Evolutionary conservation across 2,329 filamentous ascomycete species (phyloP).

Genomic region (Pyricularia sp.): DNA sequence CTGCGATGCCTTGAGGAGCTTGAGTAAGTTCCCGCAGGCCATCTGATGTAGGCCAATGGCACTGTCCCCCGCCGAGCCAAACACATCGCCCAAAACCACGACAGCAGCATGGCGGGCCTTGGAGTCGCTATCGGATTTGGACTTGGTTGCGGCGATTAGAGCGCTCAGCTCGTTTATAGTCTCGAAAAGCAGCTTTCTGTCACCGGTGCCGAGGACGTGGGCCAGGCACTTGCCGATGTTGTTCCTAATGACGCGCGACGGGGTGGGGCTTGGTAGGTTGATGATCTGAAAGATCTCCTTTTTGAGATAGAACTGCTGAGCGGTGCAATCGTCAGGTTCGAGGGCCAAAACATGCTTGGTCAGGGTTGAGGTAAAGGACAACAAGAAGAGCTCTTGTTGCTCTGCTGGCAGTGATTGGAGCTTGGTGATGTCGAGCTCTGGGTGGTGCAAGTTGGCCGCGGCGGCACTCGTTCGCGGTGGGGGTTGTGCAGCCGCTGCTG

Average conservation of each 20-base stretch:
- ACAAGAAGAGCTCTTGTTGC: slow-evolving; percentile 89
- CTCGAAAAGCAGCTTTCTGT: slow-evolving; percentile 87
- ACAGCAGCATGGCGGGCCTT: slow-evolving; percentile 75
- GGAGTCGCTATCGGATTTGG: slow-evolving; percentile 64
- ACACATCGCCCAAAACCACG: slow-evolving; percentile 79
- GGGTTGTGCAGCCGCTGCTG: slow-evolving; percentile 6
- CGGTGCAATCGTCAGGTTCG: slow-evolving; percentile 68
- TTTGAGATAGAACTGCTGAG: slow-evolving; percentile 86
- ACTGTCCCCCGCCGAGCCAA: slow-evolving; percentile 87
- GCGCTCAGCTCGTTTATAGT: slow-evolving; percentile 80
- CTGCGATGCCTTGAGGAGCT: slow-evolving; percentile 69
- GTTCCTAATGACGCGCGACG: slow-evolving; percentile 82
- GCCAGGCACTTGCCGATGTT: slow-evolving; percentile 79
- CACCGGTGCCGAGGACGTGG: slow-evolving; percentile 73
- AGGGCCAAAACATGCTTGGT: slow-evolving; percentile 70
- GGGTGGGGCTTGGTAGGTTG: slow-evolving; percentile 68
- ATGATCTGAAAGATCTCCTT: slow-evolving; percentile 92
- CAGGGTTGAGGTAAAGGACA: slow-evolving; percentile 79
- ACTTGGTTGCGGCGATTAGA: slow-evolving; percentile 62
- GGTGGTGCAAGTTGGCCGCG: slow-evolving; percentile 36
- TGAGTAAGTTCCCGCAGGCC: slow-evolving; percentile 62
- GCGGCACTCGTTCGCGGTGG: slow-evolving; percentile 7
- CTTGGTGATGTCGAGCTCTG: slow-evolving; percentile 83
- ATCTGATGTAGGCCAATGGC: slow-evolving; percentile 75
- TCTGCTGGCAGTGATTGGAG: slow-evolving; percentile 83